A percentile compares a stretch with the other conserved stretches of the same genome.
phyloP scores from a whole-genome alignment of 2,329 filamentous ascomycete species.

The Claviceps capensis region DNA sequence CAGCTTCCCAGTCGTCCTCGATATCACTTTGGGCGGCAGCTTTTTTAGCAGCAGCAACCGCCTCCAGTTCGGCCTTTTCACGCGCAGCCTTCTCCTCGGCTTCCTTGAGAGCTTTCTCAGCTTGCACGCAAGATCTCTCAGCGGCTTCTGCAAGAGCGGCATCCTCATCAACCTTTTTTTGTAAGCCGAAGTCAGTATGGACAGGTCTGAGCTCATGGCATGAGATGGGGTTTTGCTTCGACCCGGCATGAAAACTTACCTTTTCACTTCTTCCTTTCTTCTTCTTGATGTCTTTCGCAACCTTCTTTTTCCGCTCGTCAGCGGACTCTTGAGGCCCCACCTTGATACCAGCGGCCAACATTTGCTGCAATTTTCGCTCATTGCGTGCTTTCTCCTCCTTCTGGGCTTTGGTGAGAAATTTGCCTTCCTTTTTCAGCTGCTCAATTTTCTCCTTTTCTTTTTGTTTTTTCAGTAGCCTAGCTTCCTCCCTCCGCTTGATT shows the following conservation, averaged over 20 bases:
- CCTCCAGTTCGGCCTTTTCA: slow-evolving; percentile 43
- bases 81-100: slow-evolving; percentile 45
- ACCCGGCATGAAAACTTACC: slow-evolving; percentile 20
- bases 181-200: background rate
- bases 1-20: slow-evolving; percentile 80
- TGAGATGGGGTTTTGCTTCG: background rate
- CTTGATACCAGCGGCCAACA: slow-evolving; percentile 65
- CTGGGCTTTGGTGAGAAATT: slow-evolving; percentile 75
- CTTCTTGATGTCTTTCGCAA: slow-evolving; percentile 67
- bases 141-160: slow-evolving; percentile 65
- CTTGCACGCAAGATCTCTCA: slow-evolving; percentile 54
- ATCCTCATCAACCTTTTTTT: slow-evolving; percentile 55
- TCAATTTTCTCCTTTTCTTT: slow-evolving; percentile 78
- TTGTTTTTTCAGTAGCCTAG: slow-evolving; percentile 66
- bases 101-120: slow-evolving; percentile 51
- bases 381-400: slow-evolving; percentile 69
- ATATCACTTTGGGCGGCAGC: slow-evolving; percentile 45
- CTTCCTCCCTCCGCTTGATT: slow-evolving; percentile 54
- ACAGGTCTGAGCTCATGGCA: background rate
- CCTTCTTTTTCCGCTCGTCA: slow-evolving; percentile 64
- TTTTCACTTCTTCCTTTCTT: slow-evolving; percentile 50
- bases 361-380: slow-evolving; percentile 70
- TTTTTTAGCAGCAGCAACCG: slow-evolving; percentile 38
- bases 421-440: slow-evolving; percentile 77
- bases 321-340: slow-evolving; percentile 45